A percentile compares a stretch with the other conserved stretches of the same genome.
Evolutionary conservation across 768 basidiomycete genomes (phyloP).

Genomic region (Amanita pseudoporphyria): DNA sequence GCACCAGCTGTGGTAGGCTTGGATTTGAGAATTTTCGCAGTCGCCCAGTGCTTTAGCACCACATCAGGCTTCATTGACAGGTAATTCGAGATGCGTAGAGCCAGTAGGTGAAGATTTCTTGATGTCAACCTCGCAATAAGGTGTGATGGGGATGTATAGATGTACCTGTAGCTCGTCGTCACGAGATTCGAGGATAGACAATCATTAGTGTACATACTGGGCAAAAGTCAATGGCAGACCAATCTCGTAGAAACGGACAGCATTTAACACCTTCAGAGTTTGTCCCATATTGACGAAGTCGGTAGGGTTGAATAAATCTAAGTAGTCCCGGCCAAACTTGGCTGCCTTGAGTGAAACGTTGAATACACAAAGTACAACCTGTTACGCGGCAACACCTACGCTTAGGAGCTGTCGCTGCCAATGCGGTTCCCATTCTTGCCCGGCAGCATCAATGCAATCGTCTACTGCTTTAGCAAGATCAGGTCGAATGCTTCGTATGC

Average conservation of each 20-base stretch:
- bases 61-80: constrained; percentile 76
- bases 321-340: constrained; percentile 88
- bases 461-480: constrained; percentile 84
- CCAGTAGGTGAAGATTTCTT: constrained; percentile 84
- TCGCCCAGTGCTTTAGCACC: constrained; percentile 94
- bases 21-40: constrained; percentile 77
- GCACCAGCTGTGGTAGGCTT: constrained; percentile 46
- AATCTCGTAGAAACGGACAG: constrained; percentile 83
- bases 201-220: constrained; percentile 47
- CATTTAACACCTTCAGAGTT: constrained; percentile 88
- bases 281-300: constrained; percentile 93
- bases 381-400: constrained; percentile 31
- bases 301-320: constrained; percentile 87
- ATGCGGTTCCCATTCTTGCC: constrained; percentile 80
- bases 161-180: constrained; percentile 47
- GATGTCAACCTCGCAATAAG: constrained; percentile 78
- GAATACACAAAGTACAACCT: neutral
- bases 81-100: constrained; percentile 81
- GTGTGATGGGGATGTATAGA: constrained; percentile 67
- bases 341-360: constrained; percentile 55
- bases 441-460: constrained; percentile 90
- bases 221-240: constrained; percentile 89
- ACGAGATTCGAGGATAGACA: constrained; percentile 2
- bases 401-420: constrained; percentile 86
- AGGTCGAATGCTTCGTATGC: constrained; percentile 76